Base-by-base conservation (phyloP, 2,329 filamentous ascomycete species). In the Colletotrichum limetticola region DNA sequence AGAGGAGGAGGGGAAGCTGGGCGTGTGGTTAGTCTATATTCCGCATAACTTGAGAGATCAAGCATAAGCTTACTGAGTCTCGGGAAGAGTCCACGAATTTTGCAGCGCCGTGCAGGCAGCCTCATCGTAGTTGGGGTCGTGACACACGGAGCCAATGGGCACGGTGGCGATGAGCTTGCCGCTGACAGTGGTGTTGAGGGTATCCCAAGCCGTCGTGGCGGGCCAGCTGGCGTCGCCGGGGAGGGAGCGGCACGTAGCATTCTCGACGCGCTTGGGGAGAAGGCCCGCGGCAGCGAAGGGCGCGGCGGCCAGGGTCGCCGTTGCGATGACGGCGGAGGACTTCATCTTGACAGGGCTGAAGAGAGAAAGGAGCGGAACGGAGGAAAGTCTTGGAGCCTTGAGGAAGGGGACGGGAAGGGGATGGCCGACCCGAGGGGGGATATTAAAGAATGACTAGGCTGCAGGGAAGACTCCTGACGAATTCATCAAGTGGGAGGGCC, bases 161-260 rank as follows among this genome's bases (percentile, higher is more conserved):
- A 86, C 79, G 0, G 87, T 90, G 12, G 84, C 82, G 55, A 91
- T 81, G 32, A 92, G 80, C 5, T 80, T 82, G 1, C 88, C 89
- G 26, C 82, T 80, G 2, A 91, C 80, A 1, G 89, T 85, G 16
- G 77, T 66, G 76, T 92, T 91, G 64, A 92, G 84, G 0, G 76
- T 67, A 7, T 80, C 75, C 90, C 90, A 92, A 5, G 80, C 78
- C 1, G 76, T 58, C 0, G 75, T 26, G 0, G 80, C 79, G 0
- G 90, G 90, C 89, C 90, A 92, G 76, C 83, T 85, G 1, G 74
- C n/a, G 68, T 91, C 87, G 19, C 85, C 85, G 0, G 90, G 89
- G 52, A 87, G 82, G 78, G 83, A 86, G 14, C 83, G 82, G 76
- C 86, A 88, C 28, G 60, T 60, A 12, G 62, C 52, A 28, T 67